Evolutionary conservation across 768 basidiomycete species (phyloP), one percentile per base, ranked within the genome.

Genomic region (Mycena amicta): DNA sequence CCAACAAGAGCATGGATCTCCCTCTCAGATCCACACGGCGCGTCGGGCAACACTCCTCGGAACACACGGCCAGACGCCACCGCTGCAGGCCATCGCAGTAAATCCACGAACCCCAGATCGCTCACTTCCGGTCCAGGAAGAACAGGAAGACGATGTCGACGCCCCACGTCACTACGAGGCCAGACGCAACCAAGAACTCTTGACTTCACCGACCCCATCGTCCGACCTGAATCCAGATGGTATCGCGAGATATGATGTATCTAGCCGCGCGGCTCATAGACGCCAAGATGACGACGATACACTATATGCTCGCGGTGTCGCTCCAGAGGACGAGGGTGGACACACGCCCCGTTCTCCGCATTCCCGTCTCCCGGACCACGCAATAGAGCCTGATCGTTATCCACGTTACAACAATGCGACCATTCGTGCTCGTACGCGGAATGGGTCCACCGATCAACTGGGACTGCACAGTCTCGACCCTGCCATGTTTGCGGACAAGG

Each of bases 41-140:
- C 81, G 73, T 16, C 75, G 80, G 28, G 55, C 62, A 12, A 54
- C 27, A 3, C 33, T 63, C 13, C 43, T 64, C 22, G 52, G 52
- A 12, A 59, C 57, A 6, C 62, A 63, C 13, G 62, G 75, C 41
- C 83, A 84, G 62, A 84, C 86, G 0, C 82, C 86, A 0, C 84
- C 86, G 18, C 61, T 80, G 53, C 86, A 85, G 65, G 69, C 77
- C 11, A 76, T 81, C 39, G 37, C 64, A 70, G 52, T 52, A 68
- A 68, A 76, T 58, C 75, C 80, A 4, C 83, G 87, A 22, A 84
- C 85, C 22, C 85, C 89, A 1, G 89, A 90, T 69, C 79, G 88
- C 30, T 89, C 89, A 16, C 77, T 92, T 25, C 89, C 89, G 20
- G 81, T 90, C 2, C 89, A 92, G 69, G 89, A 91, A 68, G 89